These are phyloP conservation scores for Xylaria multiplex DNA, from an alignment of 2,329 filamentous ascomycete genomes.

Conservation along the genomic window DNA sequence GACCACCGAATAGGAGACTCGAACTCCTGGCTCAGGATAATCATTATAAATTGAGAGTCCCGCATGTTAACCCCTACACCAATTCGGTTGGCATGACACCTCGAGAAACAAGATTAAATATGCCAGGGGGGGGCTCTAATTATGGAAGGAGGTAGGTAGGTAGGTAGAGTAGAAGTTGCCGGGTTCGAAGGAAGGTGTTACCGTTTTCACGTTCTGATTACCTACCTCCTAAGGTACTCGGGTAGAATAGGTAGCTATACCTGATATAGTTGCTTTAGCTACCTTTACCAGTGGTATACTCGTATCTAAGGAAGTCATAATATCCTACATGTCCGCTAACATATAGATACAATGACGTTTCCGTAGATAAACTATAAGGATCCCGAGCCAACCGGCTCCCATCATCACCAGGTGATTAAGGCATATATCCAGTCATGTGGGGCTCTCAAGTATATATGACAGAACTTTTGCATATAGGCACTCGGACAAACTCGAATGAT, in stretches of 20 bases:
- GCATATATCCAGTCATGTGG: background rate
- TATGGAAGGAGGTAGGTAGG: slow-evolving; percentile 9
- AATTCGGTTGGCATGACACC: slow-evolving; percentile 27
- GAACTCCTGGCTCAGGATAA: slow-evolving; percentile 34
- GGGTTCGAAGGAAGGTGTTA: background rate
- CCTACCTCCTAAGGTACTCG: background rate
- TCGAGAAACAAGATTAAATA: slow-evolving; percentile 1
- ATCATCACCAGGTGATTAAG: no score
- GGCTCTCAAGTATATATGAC: background rate
- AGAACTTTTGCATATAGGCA: background rate
- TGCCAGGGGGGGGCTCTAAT: background rate
- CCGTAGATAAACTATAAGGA: no score
- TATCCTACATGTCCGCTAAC: no score
- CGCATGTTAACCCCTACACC: slow-evolving; percentile 37
- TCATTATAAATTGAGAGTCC: slow-evolving; percentile 27
- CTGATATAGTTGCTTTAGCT: no score
- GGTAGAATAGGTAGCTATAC: no score
- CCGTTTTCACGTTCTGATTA: background rate
- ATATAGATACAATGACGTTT: no score
- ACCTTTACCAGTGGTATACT: no score
- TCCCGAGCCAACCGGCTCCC: no score
- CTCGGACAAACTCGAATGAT: no score
- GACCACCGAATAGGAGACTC: slow-evolving; percentile 37
- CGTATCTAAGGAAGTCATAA: no score
- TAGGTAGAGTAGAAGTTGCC: no score